These are phyloP conservation scores for Podila clonocystis DNA, from an alignment of 192 early-diverging fungal genomes.

Conservation along the genomic window DNA sequence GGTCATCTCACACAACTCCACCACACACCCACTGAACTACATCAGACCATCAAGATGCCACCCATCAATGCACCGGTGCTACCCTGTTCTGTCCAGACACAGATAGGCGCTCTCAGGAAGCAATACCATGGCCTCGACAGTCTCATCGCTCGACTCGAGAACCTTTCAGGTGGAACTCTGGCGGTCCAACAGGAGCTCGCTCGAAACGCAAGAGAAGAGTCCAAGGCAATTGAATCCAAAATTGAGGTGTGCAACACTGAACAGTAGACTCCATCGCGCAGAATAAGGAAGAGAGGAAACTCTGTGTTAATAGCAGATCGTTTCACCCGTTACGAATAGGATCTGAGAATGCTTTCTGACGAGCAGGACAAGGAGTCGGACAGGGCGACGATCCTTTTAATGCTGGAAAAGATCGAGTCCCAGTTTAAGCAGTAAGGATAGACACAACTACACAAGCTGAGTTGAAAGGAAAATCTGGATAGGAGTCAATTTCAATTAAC, in stretches of 20 bases:
- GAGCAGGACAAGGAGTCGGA: conserved; percentile 62
- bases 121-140: conserved; percentile 40
- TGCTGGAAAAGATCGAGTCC: conserved; percentile 59
- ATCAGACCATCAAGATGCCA: conserved; percentile 12
- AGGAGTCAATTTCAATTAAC: not conserved
- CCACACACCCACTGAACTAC: not conserved
- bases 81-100: conserved; percentile 15
- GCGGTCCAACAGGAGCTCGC: conserved; percentile 44
- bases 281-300: too few species aligned
- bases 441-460: not conserved
- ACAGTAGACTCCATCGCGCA: too few species aligned
- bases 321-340: conserved; percentile 17
- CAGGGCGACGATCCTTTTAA: conserved; percentile 44
- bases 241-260: conserved; percentile 21
- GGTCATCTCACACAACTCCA: not conserved
- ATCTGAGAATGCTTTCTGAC: conserved; percentile 57
- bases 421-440: conserved; percentile 61
- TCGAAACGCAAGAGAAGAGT: conserved; percentile 39
- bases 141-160: conserved; percentile 28
- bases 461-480: not conserved
- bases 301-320: not conserved
- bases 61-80: conserved; percentile 10
- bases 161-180: conserved; percentile 23
- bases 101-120: conserved; percentile 42
- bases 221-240: conserved; percentile 40